phyloP scores from a whole-genome alignment of 306 rosid genomes.

The Quercus ilex region DNA sequence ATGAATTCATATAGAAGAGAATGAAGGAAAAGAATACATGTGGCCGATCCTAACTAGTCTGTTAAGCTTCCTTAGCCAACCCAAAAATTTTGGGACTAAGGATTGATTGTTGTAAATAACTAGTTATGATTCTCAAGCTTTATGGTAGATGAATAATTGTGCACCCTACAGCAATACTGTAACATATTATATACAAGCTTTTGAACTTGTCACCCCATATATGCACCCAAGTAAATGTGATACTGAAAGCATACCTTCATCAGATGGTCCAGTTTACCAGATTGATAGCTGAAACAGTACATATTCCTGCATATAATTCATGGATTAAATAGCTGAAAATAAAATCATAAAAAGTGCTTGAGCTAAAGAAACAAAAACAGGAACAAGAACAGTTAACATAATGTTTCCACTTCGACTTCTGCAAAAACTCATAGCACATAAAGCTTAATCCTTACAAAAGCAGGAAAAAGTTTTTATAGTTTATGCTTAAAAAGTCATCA shows the following conservation, averaged over 20 bases:
- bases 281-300: conserved; percentile 94
- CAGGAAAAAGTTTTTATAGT: neutral
- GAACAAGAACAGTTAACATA: neutral
- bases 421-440: neutral
- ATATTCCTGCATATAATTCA: conserved; percentile 63
- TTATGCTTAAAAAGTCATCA: neutral
- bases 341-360: neutral
- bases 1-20: too few relatives aligned
- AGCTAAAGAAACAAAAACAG: neutral
- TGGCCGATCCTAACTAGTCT: too few relatives aligned
- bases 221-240: neutral
- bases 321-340: conserved; percentile 10
- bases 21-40: too few relatives aligned
- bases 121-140: neutral
- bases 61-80: too few relatives aligned
- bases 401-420: neutral
- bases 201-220: neutral
- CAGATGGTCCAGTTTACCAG: conserved; percentile 96
- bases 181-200: neutral
- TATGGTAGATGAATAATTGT: neutral
- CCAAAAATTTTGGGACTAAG: too few relatives aligned
- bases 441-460: neutral
- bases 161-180: neutral
- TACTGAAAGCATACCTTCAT: conserved; percentile 69
- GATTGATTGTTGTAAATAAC: neutral